phyloP scores from a whole-genome alignment of 192 early-diverging fungal genomes.

The Coemansia sp. region DNA sequence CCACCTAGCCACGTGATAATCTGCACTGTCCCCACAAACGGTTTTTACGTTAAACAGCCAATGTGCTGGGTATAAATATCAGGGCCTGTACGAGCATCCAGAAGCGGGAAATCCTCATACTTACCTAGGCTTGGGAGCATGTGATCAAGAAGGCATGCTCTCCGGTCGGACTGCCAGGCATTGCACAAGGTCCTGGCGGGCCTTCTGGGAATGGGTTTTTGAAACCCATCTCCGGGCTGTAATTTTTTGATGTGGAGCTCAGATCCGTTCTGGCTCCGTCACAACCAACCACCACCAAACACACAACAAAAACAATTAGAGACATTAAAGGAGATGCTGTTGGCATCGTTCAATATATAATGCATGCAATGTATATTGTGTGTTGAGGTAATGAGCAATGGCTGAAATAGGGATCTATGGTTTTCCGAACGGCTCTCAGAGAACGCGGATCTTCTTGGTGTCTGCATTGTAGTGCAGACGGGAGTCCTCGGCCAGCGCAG shows the following conservation, averaged over 20 bases:
- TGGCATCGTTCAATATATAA: too few relatives aligned
- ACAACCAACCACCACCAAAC: constrained; percentile 12
- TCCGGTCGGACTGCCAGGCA: constrained; percentile 32
- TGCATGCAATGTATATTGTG: neutral
- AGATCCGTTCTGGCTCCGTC: constrained; percentile 26
- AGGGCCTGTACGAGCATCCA: constrained; percentile 3
- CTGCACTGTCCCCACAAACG: neutral
- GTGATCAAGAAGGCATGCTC: constrained; percentile 40
- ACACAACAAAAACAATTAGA: neutral
- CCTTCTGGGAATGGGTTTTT: constrained; percentile 40
- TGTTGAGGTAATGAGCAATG: neutral
- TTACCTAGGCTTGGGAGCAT: constrained; percentile 30
- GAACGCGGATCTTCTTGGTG: constrained; percentile 5
- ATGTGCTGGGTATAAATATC: constrained; percentile 11
- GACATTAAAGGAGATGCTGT: neutral
- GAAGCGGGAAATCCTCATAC: constrained; percentile 21
- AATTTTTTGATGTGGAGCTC: constrained; percentile 54
- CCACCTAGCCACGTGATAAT: neutral
- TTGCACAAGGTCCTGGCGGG: constrained; percentile 46
- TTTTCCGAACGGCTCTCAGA: neutral
- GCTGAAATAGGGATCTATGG: neutral
- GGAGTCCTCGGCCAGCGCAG: neutral
- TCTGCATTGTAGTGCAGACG: neutral
- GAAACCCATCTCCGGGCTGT: constrained; percentile 24
- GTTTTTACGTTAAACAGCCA: neutral